phyloP scores from a whole-genome alignment of 78 protist genomes.

The Dictyostelium purpureum region DNA sequence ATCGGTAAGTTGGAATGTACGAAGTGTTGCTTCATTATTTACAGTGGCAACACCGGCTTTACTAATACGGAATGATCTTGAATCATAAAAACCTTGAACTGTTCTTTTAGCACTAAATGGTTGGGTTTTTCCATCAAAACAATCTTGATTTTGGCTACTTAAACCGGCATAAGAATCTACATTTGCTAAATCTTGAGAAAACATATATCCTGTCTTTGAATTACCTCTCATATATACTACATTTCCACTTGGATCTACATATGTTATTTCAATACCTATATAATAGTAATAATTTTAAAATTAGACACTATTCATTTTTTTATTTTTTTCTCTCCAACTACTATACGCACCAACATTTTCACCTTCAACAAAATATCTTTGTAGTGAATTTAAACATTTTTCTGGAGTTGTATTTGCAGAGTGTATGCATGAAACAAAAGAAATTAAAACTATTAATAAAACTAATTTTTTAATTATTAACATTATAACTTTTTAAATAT shows the following conservation, averaged over 20 bases:
- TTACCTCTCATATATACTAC: slow-evolving; percentile 4
- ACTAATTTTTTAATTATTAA: too few relatives aligned
- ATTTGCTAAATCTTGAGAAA: not conserved
- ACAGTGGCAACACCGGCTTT: not conserved
- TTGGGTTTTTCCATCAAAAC: not conserved
- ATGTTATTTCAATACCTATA: not conserved
- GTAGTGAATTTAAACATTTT: not conserved
- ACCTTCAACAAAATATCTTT: not conserved
- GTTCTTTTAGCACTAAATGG: not conserved
- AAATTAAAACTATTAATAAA: too few relatives aligned
- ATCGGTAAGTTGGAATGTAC: not conserved
- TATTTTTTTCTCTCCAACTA: too few relatives aligned
- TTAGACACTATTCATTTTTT: too few relatives aligned
- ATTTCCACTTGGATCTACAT: not conserved
- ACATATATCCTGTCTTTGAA: slow-evolving; percentile 13
- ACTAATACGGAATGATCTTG: slow-evolving; percentile 14
- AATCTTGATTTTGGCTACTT: not conserved
- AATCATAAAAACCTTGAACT: not conserved
- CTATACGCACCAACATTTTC: not conserved
- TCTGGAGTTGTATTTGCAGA: not conserved
- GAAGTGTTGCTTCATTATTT: not conserved
- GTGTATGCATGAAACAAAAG: too few relatives aligned
- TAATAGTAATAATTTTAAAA: not conserved
- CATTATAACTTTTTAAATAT: too few relatives aligned
- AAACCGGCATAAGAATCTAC: not conserved